Conservation (phyloP, 2,329 filamentous ascomycete species). For the Corinectria fuckeliana region DNA sequence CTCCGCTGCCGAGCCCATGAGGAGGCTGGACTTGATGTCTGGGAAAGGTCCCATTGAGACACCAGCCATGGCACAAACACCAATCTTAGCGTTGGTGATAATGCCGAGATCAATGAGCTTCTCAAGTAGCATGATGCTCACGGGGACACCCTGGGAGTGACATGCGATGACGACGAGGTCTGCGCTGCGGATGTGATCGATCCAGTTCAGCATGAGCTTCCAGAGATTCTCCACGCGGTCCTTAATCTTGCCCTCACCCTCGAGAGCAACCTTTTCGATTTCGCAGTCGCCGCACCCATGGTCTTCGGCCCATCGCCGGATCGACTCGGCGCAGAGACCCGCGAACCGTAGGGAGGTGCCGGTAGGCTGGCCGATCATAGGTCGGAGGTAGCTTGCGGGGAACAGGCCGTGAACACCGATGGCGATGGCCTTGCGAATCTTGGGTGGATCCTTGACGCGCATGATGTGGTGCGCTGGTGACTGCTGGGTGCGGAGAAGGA, state of each 20-base stretch:
- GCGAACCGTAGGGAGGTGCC: constrained; percentile 95
- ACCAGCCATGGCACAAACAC: constrained; percentile 88
- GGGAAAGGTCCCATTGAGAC: constrained; percentile 93
- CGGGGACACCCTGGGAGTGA: constrained; percentile 94
- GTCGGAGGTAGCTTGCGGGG: constrained; percentile 84
- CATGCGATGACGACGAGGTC: constrained; percentile 93
- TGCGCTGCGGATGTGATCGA: constrained; percentile 84
- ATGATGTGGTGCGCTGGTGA: constrained; percentile 73
- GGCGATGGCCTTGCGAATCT: constrained; percentile 83
- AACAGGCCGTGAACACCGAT: constrained; percentile 97
- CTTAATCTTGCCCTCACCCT: constrained; percentile 90
- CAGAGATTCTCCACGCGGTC: constrained; percentile 92
- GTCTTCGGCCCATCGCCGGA: constrained; percentile 79
- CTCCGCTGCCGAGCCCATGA: constrained; percentile 91
- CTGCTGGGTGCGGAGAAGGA: constrained; percentile 63
- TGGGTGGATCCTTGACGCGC: constrained; percentile 70
- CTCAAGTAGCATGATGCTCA: constrained; percentile 88
- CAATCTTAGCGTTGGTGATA: constrained; percentile 76
- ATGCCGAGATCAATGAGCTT: constrained; percentile 92
- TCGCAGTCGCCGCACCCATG: constrained; percentile 77
- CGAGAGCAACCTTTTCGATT: constrained; percentile 91
- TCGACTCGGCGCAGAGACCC: constrained; percentile 82
- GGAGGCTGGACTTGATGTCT: constrained; percentile 87
- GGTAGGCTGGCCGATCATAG: constrained; percentile 91
- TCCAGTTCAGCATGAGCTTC: constrained; percentile 94